Evolutionary conservation across 148 eudicot species (phyloP), one percentile per base, ranked within the genome.

Genomic region (Rhododendron griersonianum): DNA sequence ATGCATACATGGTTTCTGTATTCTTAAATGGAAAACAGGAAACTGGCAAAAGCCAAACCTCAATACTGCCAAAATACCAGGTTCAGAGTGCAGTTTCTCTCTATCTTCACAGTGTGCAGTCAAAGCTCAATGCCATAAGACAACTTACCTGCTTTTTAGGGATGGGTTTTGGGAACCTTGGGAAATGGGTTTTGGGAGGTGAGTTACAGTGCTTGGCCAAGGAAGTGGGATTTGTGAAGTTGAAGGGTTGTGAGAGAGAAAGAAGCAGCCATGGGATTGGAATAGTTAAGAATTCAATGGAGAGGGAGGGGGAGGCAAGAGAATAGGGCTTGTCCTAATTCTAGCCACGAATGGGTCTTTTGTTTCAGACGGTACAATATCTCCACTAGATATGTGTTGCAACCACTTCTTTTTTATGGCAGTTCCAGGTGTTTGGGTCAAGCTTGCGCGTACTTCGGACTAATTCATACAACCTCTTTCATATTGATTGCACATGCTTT

Each of bases 211-310:
- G 25, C 9, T 65, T 65, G 30, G 73, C 14, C 33, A 65, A 63
- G 33, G 73, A 65, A 65, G 30, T 63, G 69, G 14, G 33, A 65
- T 65, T 65, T 65, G 73, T 65, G 73, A 65, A 65, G 33, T n/a
- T 65, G 73, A 65, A 65, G 4, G 33, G 73, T 65, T 84, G 91
- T 89, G 82, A 92, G 19, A 86, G 91, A 87, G 78, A 95, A 87
- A 57, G 95, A 89, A 81, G 92, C 85, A 83, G 96, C 90, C 94
- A 91, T 91, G 88, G 85, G 4, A 10, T 69, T 75, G 39, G 41
- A 87, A 23, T 13, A 37, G 33, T 28, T 4, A 7, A 23, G 45
- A 73, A 81, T 87, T 87, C 79, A 82, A 8, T 10, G 85, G 47
- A 28, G 53, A 71, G 67, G 78, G 14, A 35, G 37, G 37, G 69